Evolutionary conservation across 441 rosid genomes (phyloP).

Genomic region (Cnidoscolus chayamansa): DNA sequence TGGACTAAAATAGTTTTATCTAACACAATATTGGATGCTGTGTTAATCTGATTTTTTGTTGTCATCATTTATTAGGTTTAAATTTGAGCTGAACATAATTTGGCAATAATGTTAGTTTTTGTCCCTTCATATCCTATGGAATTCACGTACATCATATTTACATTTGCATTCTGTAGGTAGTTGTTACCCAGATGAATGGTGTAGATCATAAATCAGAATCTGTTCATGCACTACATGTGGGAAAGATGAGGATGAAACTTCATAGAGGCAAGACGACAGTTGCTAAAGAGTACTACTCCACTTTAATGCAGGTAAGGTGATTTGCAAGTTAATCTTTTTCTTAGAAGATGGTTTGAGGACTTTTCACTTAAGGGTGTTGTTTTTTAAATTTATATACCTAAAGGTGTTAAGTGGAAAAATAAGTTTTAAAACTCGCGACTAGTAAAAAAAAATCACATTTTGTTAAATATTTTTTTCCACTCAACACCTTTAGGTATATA

Average conservation of each 20-base stretch:
- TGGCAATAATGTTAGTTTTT: background rate
- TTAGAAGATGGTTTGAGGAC: background rate
- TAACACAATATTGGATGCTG: background rate
- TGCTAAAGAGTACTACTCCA: conserved; percentile 84
- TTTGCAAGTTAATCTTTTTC: background rate
- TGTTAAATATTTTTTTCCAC: too few relatives aligned
- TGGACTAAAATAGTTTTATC: background rate
- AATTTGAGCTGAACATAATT: background rate
- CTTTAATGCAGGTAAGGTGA: conserved; percentile 63
- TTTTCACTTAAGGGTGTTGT: too few relatives aligned
- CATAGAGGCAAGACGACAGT: conserved; percentile 66
- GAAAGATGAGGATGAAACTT: conserved; percentile 96
- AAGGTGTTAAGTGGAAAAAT: too few relatives aligned
- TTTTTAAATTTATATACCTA: too few relatives aligned
- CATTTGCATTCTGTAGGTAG: conserved; percentile 43
- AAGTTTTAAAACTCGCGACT: too few relatives aligned
- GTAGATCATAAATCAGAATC: conserved; percentile 65
- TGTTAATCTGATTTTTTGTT: background rate
- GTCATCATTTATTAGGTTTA: background rate
- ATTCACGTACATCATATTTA: too few relatives aligned
- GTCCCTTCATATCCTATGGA: too few relatives aligned
- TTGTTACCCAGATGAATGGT: conserved; percentile 77
- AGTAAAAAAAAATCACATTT: too few relatives aligned
- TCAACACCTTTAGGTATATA: too few relatives aligned
- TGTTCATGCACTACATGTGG: conserved; percentile 77